Percentiles rank a stretch among this genome's conserved stretches.
phyloP scores from a whole-genome alignment of 305 asterid genomes.

The Fraxinus latifolia region DNA sequence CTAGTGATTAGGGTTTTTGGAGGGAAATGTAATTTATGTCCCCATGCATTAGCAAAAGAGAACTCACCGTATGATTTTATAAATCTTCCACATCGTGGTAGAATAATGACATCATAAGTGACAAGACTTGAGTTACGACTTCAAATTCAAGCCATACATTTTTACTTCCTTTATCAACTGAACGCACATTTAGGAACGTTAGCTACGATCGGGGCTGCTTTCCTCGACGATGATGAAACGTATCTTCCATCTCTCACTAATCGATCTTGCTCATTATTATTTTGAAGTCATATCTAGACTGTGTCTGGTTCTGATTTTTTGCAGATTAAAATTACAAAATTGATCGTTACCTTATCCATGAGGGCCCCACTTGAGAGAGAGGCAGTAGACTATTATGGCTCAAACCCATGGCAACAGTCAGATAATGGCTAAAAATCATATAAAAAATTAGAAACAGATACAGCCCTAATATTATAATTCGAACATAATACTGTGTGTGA shows the following conservation, averaged over 20 bases:
- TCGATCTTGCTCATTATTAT: not conserved
- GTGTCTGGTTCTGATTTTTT: too few species aligned
- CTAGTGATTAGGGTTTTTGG: not conserved
- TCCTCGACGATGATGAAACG: not conserved
- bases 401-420: too few species aligned
- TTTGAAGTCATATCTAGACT: not conserved
- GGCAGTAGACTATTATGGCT: too few species aligned
- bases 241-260: not conserved
- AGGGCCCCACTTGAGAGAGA: too few species aligned
- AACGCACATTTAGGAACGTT: not conserved
- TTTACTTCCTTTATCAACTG: not conserved
- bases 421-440: too few species aligned
- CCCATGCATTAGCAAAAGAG: not conserved
- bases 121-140: not conserved
- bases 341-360: too few species aligned
- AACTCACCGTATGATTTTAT: not conserved
- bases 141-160: not conserved
- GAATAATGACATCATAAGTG: not conserved
- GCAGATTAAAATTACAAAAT: too few species aligned
- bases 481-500: not conserved
- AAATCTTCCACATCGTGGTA: not conserved
- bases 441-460: too few species aligned
- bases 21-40: conserved; percentile 21
- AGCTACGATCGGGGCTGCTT: not conserved
- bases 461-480: too few species aligned